Evolutionary conservation across 257 asterid genomes (phyloP).

Genomic region (Fraxinus anomala): DNA sequence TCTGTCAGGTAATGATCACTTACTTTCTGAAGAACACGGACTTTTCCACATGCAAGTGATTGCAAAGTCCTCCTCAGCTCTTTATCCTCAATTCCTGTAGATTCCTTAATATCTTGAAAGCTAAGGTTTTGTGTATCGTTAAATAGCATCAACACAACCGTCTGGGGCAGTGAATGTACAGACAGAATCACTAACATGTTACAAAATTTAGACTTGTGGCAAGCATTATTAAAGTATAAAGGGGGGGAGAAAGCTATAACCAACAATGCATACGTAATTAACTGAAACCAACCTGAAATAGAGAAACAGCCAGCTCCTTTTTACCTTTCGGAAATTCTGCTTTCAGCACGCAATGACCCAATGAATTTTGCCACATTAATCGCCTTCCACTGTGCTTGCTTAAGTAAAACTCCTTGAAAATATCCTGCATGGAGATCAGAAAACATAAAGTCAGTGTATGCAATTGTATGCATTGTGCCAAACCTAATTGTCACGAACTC

Average conservation of each 20-base stretch:
- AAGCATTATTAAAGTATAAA: background rate
- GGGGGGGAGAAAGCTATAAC: background rate
- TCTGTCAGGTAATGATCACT: constrained; percentile 22
- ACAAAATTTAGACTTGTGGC: background rate
- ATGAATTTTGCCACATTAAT: constrained; percentile 97
- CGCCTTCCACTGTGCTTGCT: constrained; percentile 97
- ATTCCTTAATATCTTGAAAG: constrained; percentile 90
- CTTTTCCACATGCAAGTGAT: constrained; percentile 97
- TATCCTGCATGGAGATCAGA: constrained; percentile 59
- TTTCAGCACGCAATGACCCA: constrained; percentile 94
- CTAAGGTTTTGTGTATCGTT: constrained; percentile 82
- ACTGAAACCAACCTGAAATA: constrained; percentile 78
- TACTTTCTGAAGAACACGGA: constrained; percentile 93
- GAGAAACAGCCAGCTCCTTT: constrained; percentile 98
- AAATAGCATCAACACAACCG: constrained; percentile 92
- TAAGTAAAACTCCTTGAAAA: constrained; percentile 89
- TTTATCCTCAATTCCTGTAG: constrained; percentile 89
- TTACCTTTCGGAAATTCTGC: constrained; percentile 85
- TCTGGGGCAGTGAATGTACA: constrained; percentile 45
- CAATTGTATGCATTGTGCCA: constrained; percentile 18
- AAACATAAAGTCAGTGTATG: constrained; percentile 10
- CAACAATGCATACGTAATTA: constrained; percentile 2
- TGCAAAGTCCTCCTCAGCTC: constrained; percentile 89
- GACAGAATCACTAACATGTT: constrained; percentile 12
- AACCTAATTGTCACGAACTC: constrained; percentile 7